Evolutionary conservation across 2,329 filamentous ascomycete species (phyloP).

Genomic region (Endoconidiophora laricicola): DNA sequence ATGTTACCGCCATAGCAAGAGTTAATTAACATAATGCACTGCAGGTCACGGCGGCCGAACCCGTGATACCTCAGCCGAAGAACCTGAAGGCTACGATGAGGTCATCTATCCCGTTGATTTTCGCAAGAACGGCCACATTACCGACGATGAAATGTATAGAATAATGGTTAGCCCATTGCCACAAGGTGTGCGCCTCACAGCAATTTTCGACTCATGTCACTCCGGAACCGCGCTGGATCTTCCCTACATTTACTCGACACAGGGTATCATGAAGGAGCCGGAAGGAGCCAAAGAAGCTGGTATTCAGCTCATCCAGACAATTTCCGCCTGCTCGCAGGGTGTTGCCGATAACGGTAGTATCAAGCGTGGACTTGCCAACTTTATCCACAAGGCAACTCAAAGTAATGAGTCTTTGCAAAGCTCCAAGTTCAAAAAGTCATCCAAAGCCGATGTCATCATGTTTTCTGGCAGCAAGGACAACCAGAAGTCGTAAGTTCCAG

Average conservation of each 20-base stretch:
- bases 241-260: conserved; percentile 52
- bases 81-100: conserved; percentile 68
- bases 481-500: conserved; percentile 65
- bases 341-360: conserved; percentile 20
- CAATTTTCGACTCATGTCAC: conserved; percentile 50
- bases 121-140: conserved; percentile 61
- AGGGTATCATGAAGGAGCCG: conserved; percentile 51
- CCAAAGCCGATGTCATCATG: conserved; percentile 90
- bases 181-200: conserved; percentile 40
- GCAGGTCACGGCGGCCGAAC: conserved; percentile 67
- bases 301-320: conserved; percentile 42
- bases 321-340: conserved; percentile 31
- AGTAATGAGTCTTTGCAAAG: conserved; percentile 71
- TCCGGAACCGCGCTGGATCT: conserved; percentile 50
- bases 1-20: conserved; percentile 4
- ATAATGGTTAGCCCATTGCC: conserved; percentile 47
- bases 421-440: conserved; percentile 76
- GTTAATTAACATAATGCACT: conserved; percentile 5
- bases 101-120: conserved; percentile 77
- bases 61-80: conserved; percentile 61
- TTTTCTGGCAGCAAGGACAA: conserved; percentile 94
- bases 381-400: conserved; percentile 61
- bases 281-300: conserved; percentile 53
- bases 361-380: conserved; percentile 51
- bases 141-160: conserved; percentile 68